Conservation (phyloP, 805 yeast genomes). For the Blastobotrys peoriensis region DNA sequence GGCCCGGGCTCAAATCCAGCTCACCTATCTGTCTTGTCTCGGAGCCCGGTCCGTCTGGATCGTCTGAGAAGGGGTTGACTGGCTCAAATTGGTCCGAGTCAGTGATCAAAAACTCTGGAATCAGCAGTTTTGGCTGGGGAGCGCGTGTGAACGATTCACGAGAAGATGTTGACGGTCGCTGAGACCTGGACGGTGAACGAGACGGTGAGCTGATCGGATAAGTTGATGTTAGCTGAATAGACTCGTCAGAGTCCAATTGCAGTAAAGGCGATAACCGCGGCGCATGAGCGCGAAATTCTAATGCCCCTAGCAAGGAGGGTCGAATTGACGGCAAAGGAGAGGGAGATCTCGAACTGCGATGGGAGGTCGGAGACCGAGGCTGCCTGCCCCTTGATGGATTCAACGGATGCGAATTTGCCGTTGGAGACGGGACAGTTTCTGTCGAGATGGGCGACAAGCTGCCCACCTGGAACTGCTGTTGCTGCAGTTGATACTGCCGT, state of each 20-base stretch:
- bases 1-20: too few relatives aligned
- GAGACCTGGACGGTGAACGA: too few relatives aligned
- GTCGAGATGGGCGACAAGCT: not conserved
- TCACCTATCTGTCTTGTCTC: too few relatives aligned
- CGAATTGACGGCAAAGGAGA: constrained; percentile 21
- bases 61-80: too few relatives aligned
- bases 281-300: constrained; percentile 27
- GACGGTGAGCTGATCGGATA: too few relatives aligned
- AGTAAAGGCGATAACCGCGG: not conserved
- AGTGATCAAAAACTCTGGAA: too few relatives aligned
- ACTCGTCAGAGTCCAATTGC: not conserved
- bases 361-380: not conserved
- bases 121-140: too few relatives aligned
- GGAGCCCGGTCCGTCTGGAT: too few relatives aligned
- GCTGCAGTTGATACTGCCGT: not conserved
- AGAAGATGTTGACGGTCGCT: too few relatives aligned
- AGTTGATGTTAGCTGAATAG: not conserved
- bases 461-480: not conserved
- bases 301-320: constrained; percentile 36
- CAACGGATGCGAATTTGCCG: not conserved
- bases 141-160: too few relatives aligned
- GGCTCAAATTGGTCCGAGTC: too few relatives aligned
- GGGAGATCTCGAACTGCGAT: not conserved
- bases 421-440: not conserved
- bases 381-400: not conserved